These are phyloP conservation scores for Penicillium aurantiogriseum DNA, from an alignment of 2,329 filamentous ascomycete genomes.

Conservation along the genomic window DNA sequence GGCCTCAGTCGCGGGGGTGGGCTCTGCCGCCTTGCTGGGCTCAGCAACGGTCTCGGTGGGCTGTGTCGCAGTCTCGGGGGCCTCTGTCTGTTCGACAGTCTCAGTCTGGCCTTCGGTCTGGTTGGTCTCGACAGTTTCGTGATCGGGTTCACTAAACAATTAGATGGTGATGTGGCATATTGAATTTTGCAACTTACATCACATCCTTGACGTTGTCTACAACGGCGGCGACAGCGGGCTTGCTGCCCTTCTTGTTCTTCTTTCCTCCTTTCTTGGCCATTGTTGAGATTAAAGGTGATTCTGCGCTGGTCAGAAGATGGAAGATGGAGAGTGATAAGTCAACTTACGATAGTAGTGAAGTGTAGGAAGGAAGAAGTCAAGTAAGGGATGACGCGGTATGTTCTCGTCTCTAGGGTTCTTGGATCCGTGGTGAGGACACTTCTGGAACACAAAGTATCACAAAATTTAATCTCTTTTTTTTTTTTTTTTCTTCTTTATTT, in stretches of 20 bases:
- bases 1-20: conserved; percentile 1
- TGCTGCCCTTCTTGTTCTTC: conserved; percentile 33
- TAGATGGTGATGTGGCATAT: conserved; percentile 2
- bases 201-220: conserved; percentile 23
- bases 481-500: not conserved
- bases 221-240: conserved; percentile 21
- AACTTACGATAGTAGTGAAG: conserved; percentile 10
- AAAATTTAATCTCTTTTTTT: not conserved
- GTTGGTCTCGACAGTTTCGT: conserved; percentile 23
- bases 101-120: conserved; percentile 22
- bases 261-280: conserved; percentile 40
- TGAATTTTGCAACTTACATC: conserved; percentile 29
- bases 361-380: conserved; percentile 20
- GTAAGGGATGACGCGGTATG: conserved; percentile 24
- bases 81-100: conserved; percentile 15
- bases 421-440: conserved; percentile 7
- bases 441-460: conserved; percentile 9
- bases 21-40: conserved; percentile 12
- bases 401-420: conserved; percentile 3
- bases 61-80: conserved; percentile 8
- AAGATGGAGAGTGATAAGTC: not conserved
- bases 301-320: conserved; percentile 15
- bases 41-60: conserved; percentile 11
- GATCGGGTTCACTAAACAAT: conserved; percentile 20
- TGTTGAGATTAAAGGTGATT: conserved; percentile 10